These are phyloP conservation scores for Dissophora globulifera DNA, from an alignment of 192 early-diverging fungal genomes.

Conservation along the genomic window DNA sequence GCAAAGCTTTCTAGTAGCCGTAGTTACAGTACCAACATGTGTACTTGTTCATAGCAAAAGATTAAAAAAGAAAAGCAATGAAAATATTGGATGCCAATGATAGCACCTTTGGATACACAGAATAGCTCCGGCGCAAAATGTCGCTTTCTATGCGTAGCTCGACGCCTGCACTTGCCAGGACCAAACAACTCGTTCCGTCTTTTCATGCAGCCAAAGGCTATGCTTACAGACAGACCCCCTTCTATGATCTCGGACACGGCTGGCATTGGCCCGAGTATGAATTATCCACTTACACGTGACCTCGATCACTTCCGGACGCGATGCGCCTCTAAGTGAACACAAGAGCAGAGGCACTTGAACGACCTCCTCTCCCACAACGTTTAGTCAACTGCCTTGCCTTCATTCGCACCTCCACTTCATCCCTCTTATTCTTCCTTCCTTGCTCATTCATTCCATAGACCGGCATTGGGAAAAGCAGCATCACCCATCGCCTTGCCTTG, in stretches of 20 bases:
- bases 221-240: background rate
- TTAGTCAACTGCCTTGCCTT: background rate
- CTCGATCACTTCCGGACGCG: slow-evolving; percentile 10
- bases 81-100: too few species aligned
- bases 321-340: slow-evolving; percentile 16
- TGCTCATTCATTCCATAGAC: background rate
- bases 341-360: background rate
- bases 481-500: background rate
- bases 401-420: background rate
- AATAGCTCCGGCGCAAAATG: too few species aligned
- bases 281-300: slow-evolving; percentile 7
- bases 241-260: background rate
- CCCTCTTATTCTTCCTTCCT: background rate
- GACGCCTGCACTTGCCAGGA: too few species aligned
- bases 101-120: too few species aligned
- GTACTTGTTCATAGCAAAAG: too few species aligned
- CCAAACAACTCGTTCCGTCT: too few species aligned
- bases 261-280: background rate
- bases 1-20: too few species aligned
- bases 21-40: too few species aligned
- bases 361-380: too few species aligned
- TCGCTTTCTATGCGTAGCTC: too few species aligned
- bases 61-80: too few species aligned
- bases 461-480: background rate
- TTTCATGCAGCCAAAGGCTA: too few species aligned